These are phyloP conservation scores for Plasmodium vivax DNA, from an alignment of 169 alveolate genomes.

Conservation along the genomic window DNA sequence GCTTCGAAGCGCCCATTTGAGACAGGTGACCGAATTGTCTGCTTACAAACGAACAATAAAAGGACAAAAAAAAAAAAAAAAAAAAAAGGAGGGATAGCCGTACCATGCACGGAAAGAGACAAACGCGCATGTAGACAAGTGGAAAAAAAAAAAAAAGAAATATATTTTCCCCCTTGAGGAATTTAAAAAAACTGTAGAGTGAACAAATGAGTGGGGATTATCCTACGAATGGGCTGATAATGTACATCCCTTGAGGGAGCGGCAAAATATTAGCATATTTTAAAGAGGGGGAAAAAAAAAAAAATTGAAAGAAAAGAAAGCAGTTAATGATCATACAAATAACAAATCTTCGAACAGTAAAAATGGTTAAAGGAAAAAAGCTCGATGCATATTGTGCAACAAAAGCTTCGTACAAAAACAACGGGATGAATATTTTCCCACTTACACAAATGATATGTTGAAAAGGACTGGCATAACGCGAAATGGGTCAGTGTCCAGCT, in stretches of 20 bases:
- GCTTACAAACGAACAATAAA: background rate
- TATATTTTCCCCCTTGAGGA: background rate
- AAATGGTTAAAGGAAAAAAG: background rate
- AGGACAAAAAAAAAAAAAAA: background rate
- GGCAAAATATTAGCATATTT: background rate
- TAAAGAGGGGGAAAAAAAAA: background rate
- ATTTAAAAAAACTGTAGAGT: background rate
- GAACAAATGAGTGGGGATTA: background rate
- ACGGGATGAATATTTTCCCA: background rate
- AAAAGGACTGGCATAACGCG: background rate
- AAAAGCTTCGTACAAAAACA: background rate
- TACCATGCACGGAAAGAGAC: background rate
- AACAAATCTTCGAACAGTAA: background rate
- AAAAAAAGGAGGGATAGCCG: background rate
- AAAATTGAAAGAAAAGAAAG: too few species aligned
- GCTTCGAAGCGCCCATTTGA: background rate
- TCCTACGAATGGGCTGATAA: background rate
- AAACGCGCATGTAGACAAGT: background rate
- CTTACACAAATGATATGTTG: background rate
- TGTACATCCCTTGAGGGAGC: background rate
- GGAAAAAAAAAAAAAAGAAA: background rate
- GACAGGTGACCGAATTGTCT: background rate
- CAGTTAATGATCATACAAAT: background rate
- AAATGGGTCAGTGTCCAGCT: background rate
- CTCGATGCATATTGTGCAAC: background rate